These are phyloP conservation scores for Gyromitra esculenta DNA, from an alignment of 2,329 filamentous ascomycete species.

Conservation along the genomic window DNA sequence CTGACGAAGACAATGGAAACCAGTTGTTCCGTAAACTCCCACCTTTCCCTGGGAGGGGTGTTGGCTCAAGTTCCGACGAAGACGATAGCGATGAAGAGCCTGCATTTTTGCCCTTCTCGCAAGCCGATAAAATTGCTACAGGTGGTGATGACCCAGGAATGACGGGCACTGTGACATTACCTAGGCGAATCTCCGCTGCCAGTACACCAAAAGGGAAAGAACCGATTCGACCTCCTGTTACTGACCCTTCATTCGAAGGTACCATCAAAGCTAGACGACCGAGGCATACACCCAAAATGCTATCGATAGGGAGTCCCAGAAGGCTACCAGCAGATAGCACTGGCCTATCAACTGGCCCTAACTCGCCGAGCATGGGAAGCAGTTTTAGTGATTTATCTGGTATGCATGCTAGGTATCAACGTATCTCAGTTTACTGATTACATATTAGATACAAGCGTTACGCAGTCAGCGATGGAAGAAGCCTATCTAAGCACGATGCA, in stretches of 20 bases:
- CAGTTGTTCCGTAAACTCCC: conserved; percentile 42
- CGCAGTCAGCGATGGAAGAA: conserved; percentile 81
- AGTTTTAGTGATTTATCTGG: conserved; percentile 88
- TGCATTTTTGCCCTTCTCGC: conserved; percentile 55
- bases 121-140: conserved; percentile 22
- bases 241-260: conserved; percentile 37
- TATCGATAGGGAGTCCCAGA: conserved; percentile 43
- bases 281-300: conserved; percentile 23
- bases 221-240: conserved; percentile 17
- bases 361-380: conserved; percentile 81
- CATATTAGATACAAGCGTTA: conserved; percentile 76
- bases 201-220: conserved; percentile 47
- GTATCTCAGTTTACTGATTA: conserved; percentile 47
- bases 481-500: conserved; percentile 77
- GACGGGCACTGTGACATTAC: conserved; percentile 47
- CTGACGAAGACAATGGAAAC: conserved; percentile 43
- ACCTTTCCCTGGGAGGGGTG: conserved; percentile 43
- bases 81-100: conserved; percentile 55
- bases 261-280: conserved; percentile 42
- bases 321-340: conserved; percentile 59
- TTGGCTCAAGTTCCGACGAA: conserved; percentile 47
- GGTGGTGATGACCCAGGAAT: conserved; percentile 43
- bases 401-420: conserved; percentile 59
- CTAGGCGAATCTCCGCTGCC: conserved; percentile 18
- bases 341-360: conserved; percentile 67